Evolutionary conservation across 2,329 filamentous ascomycete genomes (phyloP).

Genomic region (Nemania diffusa): DNA sequence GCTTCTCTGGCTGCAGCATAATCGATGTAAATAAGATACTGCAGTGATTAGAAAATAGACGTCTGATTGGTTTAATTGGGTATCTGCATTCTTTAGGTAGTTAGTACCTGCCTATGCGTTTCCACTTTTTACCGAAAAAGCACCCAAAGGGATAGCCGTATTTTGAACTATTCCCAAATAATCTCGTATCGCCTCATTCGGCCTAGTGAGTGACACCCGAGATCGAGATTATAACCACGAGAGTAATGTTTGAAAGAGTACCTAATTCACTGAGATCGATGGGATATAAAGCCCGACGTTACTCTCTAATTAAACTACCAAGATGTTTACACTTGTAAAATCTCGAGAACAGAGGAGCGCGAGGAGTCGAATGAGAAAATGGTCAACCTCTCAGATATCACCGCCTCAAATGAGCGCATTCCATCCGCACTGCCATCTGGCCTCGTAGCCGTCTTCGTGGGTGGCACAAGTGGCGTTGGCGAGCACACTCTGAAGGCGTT

Average conservation of each 20-base stretch:
- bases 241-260: neutral
- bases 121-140: too few species aligned
- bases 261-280: neutral
- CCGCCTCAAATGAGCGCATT: constrained; percentile 51
- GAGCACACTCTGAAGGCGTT: constrained; percentile 59
- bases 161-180: constrained; percentile 10
- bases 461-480: constrained; percentile 63
- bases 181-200: constrained; percentile 23
- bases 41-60: neutral
- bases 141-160: too few species aligned
- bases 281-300: neutral
- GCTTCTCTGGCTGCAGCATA: neutral
- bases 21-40: neutral
- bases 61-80: too few species aligned
- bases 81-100: too few species aligned
- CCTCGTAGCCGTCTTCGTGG: constrained; percentile 61
- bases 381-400: constrained; percentile 21
- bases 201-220: neutral
- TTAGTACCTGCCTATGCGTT: too few species aligned
- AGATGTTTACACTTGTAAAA: neutral
- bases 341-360: neutral
- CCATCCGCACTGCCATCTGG: constrained; percentile 49
- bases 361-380: constrained; percentile 3
- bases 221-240: neutral
- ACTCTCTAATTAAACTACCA: neutral